A percentile compares a stretch with the other conserved stretches of the same genome.
These are phyloP conservation scores for Lasiodiplodia sp. DNA, from an alignment of 2,329 filamentous ascomycete species.

Conservation along the genomic window DNA sequence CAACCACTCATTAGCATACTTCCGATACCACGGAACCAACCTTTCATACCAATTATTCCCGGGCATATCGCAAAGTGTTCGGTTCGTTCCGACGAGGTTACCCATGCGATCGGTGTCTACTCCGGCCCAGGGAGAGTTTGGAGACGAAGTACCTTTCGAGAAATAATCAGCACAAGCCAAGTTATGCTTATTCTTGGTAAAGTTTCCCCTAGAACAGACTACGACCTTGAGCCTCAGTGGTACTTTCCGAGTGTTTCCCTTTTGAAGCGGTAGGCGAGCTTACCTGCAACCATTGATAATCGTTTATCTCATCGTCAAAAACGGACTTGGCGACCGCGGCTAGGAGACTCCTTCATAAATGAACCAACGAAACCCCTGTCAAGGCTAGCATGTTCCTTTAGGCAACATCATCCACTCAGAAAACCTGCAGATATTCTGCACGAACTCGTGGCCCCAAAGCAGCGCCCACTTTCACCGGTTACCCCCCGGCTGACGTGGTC, in stretches of 20 bases:
- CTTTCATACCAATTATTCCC: not conserved
- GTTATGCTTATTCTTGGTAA: too few species aligned
- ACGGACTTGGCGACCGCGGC: not conserved
- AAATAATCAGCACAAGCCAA: too few species aligned
- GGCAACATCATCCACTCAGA: not conserved
- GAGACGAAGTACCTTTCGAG: too few species aligned
- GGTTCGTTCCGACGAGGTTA: not conserved
- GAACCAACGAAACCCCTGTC: not conserved
- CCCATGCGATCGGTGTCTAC: too few species aligned
- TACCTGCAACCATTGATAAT: not conserved
- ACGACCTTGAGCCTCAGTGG: not conserved
- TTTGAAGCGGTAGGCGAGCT: not conserved
- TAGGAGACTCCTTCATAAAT: not conserved
- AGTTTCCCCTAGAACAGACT: too few species aligned
- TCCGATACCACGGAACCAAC: too few species aligned
- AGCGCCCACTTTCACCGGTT: not conserved
- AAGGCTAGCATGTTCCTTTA: not conserved
- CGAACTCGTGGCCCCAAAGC: not conserved
- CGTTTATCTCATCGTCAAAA: not conserved
- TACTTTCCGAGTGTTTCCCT: not conserved
- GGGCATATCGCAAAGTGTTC: not conserved
- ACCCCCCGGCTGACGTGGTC: slow-evolving; percentile 11
- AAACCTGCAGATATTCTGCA: not conserved
- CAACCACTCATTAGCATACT: not conserved
- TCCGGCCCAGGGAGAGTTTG: too few species aligned